Conservation (phyloP, 306 rosid species). For the Glycine soja region DNA sequence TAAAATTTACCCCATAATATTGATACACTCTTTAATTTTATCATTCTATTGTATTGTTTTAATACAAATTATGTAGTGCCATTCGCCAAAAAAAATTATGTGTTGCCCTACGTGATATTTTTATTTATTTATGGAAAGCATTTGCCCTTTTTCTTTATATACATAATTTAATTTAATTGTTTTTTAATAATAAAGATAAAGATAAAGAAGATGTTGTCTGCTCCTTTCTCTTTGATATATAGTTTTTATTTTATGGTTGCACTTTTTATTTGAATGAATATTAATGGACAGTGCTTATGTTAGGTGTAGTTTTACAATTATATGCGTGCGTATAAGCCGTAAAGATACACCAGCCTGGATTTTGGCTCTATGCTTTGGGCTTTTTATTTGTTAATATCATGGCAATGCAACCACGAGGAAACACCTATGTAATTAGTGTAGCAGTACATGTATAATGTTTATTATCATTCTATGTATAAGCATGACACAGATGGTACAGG, state of each 20-base stretch:
- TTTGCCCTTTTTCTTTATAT: too few relatives aligned
- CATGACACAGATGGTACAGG: neutral
- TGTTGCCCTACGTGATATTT: too few relatives aligned
- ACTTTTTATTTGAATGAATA: too few relatives aligned
- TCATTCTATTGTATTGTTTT: too few relatives aligned
- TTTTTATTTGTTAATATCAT: neutral
- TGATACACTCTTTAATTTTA: too few relatives aligned
- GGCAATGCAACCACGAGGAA: neutral
- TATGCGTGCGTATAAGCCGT: neutral
- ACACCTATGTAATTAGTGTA: too few relatives aligned
- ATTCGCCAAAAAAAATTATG: too few relatives aligned
- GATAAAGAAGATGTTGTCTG: conserved; percentile 37
- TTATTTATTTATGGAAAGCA: too few relatives aligned
- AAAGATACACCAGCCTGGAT: neutral
- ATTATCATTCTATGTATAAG: neutral
- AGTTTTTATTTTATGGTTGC: neutral
- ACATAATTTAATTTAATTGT: too few relatives aligned
- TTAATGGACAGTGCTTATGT: neutral
- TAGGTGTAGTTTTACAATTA: neutral
- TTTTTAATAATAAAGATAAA: too few relatives aligned
- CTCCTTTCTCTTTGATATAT: conserved; percentile 6
- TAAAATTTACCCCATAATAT: neutral
- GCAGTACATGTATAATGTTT: neutral
- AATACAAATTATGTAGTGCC: too few relatives aligned
- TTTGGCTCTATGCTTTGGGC: conserved; percentile 37